Conservation (phyloP, 2,329 filamentous ascomycete genomes). For the Paracorniculantispora psalliotae region DNA sequence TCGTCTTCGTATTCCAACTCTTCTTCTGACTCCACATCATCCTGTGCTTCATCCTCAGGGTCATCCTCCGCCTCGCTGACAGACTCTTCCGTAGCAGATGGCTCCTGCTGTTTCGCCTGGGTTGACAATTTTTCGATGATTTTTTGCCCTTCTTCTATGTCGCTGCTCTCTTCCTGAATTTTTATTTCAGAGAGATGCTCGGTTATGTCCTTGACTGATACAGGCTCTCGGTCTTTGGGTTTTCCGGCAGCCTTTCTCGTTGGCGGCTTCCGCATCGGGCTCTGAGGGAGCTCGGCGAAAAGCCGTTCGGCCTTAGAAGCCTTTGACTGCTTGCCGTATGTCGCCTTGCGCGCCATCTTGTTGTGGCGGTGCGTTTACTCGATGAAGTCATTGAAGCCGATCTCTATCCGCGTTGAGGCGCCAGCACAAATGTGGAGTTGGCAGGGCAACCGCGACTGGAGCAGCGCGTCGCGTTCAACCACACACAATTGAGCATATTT, state of each 20-base stretch:
- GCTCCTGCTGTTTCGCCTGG: background rate
- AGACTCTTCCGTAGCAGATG: background rate
- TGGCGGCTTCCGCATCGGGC: slow-evolving; percentile 35
- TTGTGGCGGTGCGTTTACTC: background rate
- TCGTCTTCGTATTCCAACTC: background rate
- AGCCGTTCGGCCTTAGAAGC: slow-evolving; percentile 43
- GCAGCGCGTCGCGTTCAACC: background rate
- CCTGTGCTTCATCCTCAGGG: background rate
- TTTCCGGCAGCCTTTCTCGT: slow-evolving; percentile 14
- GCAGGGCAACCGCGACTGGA: slow-evolving; percentile 18
- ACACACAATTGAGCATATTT: background rate
- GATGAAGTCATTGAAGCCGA: background rate
- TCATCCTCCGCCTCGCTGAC: no score
- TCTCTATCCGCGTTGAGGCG: background rate
- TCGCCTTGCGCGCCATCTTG: slow-evolving; percentile 43
- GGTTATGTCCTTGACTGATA: slow-evolving; percentile 29
- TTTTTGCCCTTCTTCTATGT: background rate
- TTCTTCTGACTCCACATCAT: slow-evolving; percentile 12
- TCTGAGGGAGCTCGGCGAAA: slow-evolving; percentile 48
- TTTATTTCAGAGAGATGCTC: slow-evolving; percentile 29
- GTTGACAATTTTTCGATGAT: background rate
- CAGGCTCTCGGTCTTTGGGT: background rate
- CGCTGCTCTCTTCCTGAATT: background rate
- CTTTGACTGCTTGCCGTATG: slow-evolving; percentile 47
- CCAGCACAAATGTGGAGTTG: slow-evolving; percentile 16